Evolutionary conservation across 106 monocot genomes (phyloP).

Genomic region (Dendrobium chrysotoxum): DNA sequence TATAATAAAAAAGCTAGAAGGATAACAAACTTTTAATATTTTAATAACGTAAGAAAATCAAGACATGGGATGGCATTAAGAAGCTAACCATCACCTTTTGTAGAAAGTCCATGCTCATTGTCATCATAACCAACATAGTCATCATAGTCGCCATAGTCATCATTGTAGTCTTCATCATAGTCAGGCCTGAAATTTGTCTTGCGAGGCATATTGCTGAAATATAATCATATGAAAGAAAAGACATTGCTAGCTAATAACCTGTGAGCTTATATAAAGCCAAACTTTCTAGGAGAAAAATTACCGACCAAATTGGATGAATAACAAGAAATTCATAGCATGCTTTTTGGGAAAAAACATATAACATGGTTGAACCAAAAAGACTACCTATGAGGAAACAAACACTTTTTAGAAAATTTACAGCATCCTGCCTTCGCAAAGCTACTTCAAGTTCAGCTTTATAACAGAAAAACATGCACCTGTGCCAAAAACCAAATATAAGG

Average conservation of each 20-base stretch:
- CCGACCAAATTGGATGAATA: not conserved
- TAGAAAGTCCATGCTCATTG: not conserved
- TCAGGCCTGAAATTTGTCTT: constrained; percentile 1
- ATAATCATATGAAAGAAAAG: not conserved
- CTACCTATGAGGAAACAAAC: not conserved
- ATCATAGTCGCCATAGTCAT: constrained; percentile 4
- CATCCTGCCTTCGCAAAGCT: not conserved
- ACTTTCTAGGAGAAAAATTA: not conserved
- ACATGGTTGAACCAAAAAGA: not conserved
- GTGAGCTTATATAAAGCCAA: not conserved
- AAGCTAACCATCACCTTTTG: not conserved
- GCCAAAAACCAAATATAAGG: not conserved
- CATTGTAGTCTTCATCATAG: constrained; percentile 7
- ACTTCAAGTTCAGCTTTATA: not conserved
- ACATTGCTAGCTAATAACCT: not conserved
- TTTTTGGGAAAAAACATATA: not conserved
- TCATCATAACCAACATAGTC: constrained; percentile 10
- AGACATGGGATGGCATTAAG: not conserved
- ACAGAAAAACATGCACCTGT: not conserved
- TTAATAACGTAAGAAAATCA: not conserved
- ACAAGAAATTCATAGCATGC: not conserved
- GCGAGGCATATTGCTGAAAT: constrained; percentile 10
- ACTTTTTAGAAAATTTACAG: not conserved
- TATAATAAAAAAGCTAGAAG: not conserved
- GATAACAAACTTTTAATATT: not conserved